phyloP scores from a whole-genome alignment of 129 eudicot species.

The Artemisia argyi region DNA sequence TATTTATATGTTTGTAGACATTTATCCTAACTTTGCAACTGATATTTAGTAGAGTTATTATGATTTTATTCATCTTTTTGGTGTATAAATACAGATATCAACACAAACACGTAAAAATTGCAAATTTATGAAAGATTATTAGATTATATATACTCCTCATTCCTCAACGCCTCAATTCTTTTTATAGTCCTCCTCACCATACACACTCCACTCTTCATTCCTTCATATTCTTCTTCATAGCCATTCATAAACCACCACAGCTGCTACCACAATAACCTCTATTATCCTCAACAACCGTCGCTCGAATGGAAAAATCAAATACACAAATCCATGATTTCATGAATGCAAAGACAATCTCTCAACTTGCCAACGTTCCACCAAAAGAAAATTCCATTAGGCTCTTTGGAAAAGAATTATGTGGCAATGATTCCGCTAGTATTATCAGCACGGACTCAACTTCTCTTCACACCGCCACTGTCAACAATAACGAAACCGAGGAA shows the following conservation, averaged over 20 bases:
- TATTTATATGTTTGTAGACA: no score
- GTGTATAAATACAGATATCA: no score
- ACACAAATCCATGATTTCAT: conserved; percentile 69
- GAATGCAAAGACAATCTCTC: conserved; percentile 70
- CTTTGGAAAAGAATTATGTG: conserved; percentile 79
- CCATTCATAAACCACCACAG: conserved; percentile 2
- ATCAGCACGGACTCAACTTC: conserved; percentile 17
- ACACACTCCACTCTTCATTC: not conserved
- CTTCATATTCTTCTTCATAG: not conserved
- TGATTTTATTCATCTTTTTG: no score
- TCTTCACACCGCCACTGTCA: conserved; percentile 3
- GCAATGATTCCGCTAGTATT: conserved; percentile 3
- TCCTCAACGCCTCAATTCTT: conserved; percentile 3
- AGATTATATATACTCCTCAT: not conserved
- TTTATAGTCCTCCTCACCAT: not conserved
- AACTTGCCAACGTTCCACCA: conserved; percentile 58
- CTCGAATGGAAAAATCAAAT: no score
- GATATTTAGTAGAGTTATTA: no score
- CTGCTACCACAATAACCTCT: not conserved
- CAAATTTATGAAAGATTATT: no score
- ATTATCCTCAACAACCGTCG: not conserved
- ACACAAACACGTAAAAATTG: not conserved
- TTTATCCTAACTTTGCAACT: no score
- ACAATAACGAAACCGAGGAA: conserved; percentile 4
- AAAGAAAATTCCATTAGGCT: conserved; percentile 63